Evolutionary conservation across 78 protist genomes (phyloP), one percentile per base, ranked within the genome.

Genomic region (Pigoraptor vietnamica): DNA sequence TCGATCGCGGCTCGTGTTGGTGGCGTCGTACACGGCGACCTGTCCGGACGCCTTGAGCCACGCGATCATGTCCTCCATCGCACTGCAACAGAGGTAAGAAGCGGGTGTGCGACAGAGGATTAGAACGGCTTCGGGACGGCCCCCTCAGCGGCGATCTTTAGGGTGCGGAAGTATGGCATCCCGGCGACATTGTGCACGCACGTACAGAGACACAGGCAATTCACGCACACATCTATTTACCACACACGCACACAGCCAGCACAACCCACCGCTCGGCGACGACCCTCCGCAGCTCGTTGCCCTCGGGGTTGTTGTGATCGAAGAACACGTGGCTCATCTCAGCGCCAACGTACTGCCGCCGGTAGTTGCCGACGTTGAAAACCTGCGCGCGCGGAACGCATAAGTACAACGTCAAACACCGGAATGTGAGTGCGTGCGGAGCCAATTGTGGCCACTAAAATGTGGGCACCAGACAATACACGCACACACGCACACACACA

Each of bases 11-110:
- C 96, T 95, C 9, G 90, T 83, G 87, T 95, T 95, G 84, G 98
- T 95, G 23, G 97, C 98, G 79, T 97, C 98, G 86, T 90, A 95
- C 1, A 97, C 93, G 56, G 94, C 96, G 40, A 95, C 48, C 2
- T 87, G 88, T 88, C 91, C 39, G 37, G 2, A 14, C 32, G 19
- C 37, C 24, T 38, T 34, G 36, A 37, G 33, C 36, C 93, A 83
- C n/a, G 91, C 0, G 48, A 88, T 24, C 35, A 29, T 2, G 21
- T 81, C 84, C 84, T 81, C 25, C 56, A 40, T 2, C 56, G 56
- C 56, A 14, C 2, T 14, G 56, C 2, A 40, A 2, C 25, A 40
- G 14, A 40, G 2, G 2, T 40, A 2, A 40, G n/a, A n/a, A n/a
- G n/a, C n/a, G n/a, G n/a, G n/a, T n/a, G n/a, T n/a, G n/a, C n/a